A percentile compares a stretch with the other conserved stretches of the same genome.
These are phyloP conservation scores for Pythium grandisporangium DNA, from an alignment of 352 stramenopile species.

Conservation along the genomic window DNA sequence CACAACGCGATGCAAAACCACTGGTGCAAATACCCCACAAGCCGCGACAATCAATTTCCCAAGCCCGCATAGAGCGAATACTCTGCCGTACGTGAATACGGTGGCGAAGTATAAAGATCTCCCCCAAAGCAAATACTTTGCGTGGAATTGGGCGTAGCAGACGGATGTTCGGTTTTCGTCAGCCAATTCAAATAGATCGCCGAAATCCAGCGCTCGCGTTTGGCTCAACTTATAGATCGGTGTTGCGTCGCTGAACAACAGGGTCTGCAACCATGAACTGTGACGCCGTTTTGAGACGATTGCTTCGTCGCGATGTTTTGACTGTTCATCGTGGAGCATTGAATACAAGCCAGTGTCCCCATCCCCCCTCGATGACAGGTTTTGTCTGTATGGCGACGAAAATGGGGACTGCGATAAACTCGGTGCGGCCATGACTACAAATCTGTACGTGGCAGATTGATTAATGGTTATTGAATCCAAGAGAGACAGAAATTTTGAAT, in stretches of 20 bases:
- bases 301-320: too few species aligned
- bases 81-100: conserved; percentile 10
- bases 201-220: conserved; percentile 22
- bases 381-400: too few species aligned
- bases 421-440: too few species aligned
- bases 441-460: too few species aligned
- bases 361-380: too few species aligned
- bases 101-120: conserved; percentile 21
- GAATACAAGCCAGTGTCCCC: too few species aligned
- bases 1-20: conserved; percentile 34
- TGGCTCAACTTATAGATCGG: conserved; percentile 17
- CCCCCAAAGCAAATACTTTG: conserved; percentile 12
- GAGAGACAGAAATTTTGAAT: too few species aligned
- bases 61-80: conserved; percentile 18
- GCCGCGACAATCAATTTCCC: conserved; percentile 18
- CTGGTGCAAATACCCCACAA: conserved; percentile 27
- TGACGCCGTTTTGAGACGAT: too few species aligned
- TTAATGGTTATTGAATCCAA: too few species aligned
- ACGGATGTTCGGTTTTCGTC: conserved; percentile 12
- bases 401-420: too few species aligned
- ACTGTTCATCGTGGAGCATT: too few species aligned
- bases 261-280: background rate
- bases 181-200: conserved; percentile 33
- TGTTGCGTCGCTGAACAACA: conserved; percentile 3
- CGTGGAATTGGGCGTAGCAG: conserved; percentile 18